Evolutionary conservation across 169 alveolate genomes (phyloP).

Genomic region (Babesia microti): DNA sequence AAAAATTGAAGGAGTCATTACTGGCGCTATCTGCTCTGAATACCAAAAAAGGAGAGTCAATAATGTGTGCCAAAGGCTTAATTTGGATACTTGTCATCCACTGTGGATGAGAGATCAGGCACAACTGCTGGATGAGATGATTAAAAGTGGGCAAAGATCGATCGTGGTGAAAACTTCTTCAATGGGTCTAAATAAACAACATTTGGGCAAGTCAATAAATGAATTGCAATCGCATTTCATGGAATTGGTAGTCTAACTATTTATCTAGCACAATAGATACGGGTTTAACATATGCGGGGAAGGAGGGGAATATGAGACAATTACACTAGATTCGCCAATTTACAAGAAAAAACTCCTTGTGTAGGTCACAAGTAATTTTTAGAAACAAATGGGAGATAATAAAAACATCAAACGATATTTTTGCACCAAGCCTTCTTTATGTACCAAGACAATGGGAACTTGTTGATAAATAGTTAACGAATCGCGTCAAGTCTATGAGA

Average conservation of each 20-base stretch:
- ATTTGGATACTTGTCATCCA: slow-evolving; percentile 44
- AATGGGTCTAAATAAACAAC: slow-evolving; percentile 66
- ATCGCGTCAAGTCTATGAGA: too few relatives aligned
- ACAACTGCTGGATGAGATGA: slow-evolving; percentile 78
- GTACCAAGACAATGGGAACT: slow-evolving; percentile 35
- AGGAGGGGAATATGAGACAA: slow-evolving; percentile 98
- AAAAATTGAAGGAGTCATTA: slow-evolving; percentile 77
- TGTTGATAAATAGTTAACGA: too few relatives aligned
- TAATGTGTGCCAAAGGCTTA: slow-evolving; percentile 73
- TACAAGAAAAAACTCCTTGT: slow-evolving; percentile 46
- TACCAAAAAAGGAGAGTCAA: slow-evolving; percentile 91
- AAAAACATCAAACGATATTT: slow-evolving; percentile 28
- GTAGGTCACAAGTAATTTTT: slow-evolving; percentile 5
- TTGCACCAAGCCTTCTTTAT: slow-evolving; percentile 34
- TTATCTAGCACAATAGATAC: slow-evolving; percentile 25
- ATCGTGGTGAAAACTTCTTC: slow-evolving; percentile 79
- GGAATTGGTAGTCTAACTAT: neutral
- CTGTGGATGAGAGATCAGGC: slow-evolving; percentile 54
- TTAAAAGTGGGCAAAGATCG: slow-evolving; percentile 75
- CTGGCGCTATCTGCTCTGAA: slow-evolving; percentile 94
- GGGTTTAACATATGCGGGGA: slow-evolving; percentile 97
- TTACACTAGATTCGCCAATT: slow-evolving; percentile 84
- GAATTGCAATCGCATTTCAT: slow-evolving; percentile 44
- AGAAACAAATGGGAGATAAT: slow-evolving; percentile 6
- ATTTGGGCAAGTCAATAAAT: slow-evolving; percentile 77